These are phyloP conservation scores for Ceratocystis albifundus DNA, from an alignment of 2,329 filamentous ascomycete genomes.

Conservation along the genomic window DNA sequence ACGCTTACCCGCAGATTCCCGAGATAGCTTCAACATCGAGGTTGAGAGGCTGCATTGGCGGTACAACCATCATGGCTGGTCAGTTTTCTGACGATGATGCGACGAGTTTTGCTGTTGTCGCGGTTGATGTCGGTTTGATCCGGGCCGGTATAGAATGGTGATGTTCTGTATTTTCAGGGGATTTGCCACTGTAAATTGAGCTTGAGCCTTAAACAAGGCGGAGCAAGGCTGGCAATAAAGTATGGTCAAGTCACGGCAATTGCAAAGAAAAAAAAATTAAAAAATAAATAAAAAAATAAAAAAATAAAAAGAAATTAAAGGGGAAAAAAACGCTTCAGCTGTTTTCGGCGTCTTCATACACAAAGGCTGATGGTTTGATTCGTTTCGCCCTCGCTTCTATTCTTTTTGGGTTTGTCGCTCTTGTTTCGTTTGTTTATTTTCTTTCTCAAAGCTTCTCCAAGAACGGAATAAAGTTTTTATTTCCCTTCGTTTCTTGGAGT, in stretches of 20 bases:
- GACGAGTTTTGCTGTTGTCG: background rate
- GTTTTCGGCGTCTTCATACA: background rate
- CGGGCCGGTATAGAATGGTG: background rate
- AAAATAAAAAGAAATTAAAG: background rate
- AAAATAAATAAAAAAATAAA: no score
- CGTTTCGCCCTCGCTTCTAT: background rate
- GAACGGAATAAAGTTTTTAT: background rate
- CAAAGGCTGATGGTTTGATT: background rate
- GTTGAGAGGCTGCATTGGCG: conserved; percentile 47
- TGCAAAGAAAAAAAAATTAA: background rate
- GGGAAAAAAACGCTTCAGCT: background rate
- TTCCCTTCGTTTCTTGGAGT: background rate
- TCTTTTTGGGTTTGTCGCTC: background rate
- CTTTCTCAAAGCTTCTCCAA: background rate
- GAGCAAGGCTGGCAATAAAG: background rate
- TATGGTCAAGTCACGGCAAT: background rate
- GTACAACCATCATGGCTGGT: conserved; percentile 26
- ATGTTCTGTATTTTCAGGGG: background rate
- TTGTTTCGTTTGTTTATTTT: background rate
- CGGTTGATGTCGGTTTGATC: background rate
- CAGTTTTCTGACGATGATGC: background rate
- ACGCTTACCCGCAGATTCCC: conserved; percentile 69
- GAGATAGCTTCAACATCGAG: conserved; percentile 84
- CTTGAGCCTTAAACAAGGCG: background rate
- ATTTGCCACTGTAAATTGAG: background rate